phyloP scores from a whole-genome alignment of 2,329 filamentous ascomycete genomes.

The Magnaporthiopsis poae region DNA sequence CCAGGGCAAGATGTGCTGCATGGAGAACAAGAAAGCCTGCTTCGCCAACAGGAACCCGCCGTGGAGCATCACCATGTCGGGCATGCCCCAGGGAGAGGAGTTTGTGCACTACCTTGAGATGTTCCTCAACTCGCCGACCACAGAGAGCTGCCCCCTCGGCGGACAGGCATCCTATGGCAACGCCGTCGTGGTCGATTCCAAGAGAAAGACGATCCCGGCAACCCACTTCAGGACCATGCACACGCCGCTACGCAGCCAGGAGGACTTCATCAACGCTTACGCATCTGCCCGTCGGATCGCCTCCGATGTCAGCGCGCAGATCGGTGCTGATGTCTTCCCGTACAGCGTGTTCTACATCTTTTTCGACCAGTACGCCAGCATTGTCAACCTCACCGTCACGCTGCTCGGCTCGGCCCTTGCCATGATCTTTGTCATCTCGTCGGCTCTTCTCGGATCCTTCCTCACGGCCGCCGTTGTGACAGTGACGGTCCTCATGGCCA shows the following conservation, averaged over 20 bases:
- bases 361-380: constrained; percentile 90
- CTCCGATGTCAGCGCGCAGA: constrained; percentile 58
- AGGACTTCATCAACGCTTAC: constrained; percentile 88
- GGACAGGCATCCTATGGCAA: constrained; percentile 80
- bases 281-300: constrained; percentile 81
- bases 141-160: constrained; percentile 74
- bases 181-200: constrained; percentile 67
- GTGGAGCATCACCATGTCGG: constrained; percentile 81
- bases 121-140: constrained; percentile 73
- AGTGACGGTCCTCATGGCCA: constrained; percentile 80
- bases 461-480: constrained; percentile 75
- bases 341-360: constrained; percentile 98
- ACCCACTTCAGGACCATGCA: constrained; percentile 90
- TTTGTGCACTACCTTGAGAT: constrained; percentile 77
- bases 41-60: constrained; percentile 66
- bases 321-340: constrained; percentile 77
- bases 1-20: constrained; percentile 52
- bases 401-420: constrained; percentile 74
- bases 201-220: constrained; percentile 57
- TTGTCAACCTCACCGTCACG: constrained; percentile 67
- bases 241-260: constrained; percentile 73
- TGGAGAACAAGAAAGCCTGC: constrained; percentile 62
- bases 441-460: constrained; percentile 72
- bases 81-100: constrained; percentile 89
- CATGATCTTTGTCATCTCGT: constrained; percentile 74